These are phyloP conservation scores for Gnaphalium uliginosum DNA, from an alignment of 129 eudicot species.

Conservation along the genomic window DNA sequence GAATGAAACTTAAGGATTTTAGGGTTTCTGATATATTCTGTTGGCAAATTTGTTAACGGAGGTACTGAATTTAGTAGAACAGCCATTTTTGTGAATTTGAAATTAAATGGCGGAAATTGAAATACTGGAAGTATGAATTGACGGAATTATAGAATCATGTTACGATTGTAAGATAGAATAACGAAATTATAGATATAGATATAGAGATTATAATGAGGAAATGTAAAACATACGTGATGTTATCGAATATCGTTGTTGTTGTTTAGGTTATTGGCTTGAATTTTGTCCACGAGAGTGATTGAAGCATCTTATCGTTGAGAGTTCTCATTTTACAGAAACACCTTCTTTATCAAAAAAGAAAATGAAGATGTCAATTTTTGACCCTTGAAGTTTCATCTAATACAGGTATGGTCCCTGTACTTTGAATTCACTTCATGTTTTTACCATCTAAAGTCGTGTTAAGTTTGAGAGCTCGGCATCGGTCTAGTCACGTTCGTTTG, in stretches of 20 bases:
- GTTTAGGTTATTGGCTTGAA: slow-evolving; percentile 11
- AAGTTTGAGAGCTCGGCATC: neutral
- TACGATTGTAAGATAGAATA: slow-evolving; percentile 12
- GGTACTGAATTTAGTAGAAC: slow-evolving; percentile 52
- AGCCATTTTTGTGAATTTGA: slow-evolving; percentile 40
- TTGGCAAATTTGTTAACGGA: slow-evolving; percentile 49
- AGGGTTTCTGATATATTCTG: slow-evolving; percentile 35
- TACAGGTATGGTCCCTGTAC: slow-evolving; percentile 3
- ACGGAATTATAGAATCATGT: neutral
- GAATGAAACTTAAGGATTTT: slow-evolving; percentile 41
- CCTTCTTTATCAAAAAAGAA: neutral
- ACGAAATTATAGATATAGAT: neutral
- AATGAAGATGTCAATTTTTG: neutral
- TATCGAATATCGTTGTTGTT: neutral
- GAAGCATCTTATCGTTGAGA: slow-evolving; percentile 38
- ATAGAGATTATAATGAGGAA: neutral
- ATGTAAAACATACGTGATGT: slow-evolving; percentile 14
- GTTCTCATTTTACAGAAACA: neutral
- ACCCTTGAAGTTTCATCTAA: slow-evolving; percentile 14
- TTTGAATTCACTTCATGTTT: neutral
- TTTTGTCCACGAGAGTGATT: slow-evolving; percentile 24
- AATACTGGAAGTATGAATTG: neutral
- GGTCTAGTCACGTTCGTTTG: neutral
- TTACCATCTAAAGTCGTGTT: neutral
- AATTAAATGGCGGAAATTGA: neutral